A percentile compares a stretch with the other conserved stretches of the same genome.
phyloP scores from a whole-genome alignment of 2,329 filamentous ascomycete genomes.

The Rhinocladiella mackenziei region DNA sequence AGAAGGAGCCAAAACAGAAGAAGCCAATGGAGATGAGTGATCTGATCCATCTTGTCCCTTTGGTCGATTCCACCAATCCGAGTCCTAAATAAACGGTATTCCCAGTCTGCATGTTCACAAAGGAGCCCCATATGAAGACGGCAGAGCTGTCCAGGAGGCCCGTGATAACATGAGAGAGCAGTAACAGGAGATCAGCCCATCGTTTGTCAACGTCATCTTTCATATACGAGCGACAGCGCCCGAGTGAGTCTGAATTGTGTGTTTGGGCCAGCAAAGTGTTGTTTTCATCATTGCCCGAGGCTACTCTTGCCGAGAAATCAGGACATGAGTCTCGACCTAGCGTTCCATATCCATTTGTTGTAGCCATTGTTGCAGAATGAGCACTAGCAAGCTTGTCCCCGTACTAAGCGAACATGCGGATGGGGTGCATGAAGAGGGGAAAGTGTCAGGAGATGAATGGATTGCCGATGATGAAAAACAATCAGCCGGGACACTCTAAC shows the following conservation, averaged over 20 bases:
- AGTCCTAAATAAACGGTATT: constrained; percentile 78
- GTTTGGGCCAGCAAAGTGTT: constrained; percentile 10
- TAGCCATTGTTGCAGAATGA: constrained; percentile 7
- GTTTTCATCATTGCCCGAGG: constrained; percentile 13
- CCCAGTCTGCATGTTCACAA: constrained; percentile 82
- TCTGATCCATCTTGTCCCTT: constrained; percentile 63
- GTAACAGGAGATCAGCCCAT: constrained; percentile 63
- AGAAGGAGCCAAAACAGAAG: constrained; percentile 69
- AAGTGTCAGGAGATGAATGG: not conserved
- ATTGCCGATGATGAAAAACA: constrained; percentile 10
- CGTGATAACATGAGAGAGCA: constrained; percentile 72
- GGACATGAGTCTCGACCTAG: constrained; percentile 2
- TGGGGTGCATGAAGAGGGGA: not conserved
- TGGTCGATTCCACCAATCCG: constrained; percentile 58
- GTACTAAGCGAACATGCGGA: not conserved
- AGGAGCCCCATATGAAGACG: constrained; percentile 72
- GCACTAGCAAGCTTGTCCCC: too few species aligned
- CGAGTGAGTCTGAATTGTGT: not conserved
- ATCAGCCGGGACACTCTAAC: constrained; percentile 13
- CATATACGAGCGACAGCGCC: constrained; percentile 15
- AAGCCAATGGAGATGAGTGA: constrained; percentile 65
- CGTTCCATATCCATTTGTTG: constrained; percentile 18
- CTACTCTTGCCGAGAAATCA: constrained; percentile 1
- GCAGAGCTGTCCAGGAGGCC: constrained; percentile 73
- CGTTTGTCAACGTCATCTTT: constrained; percentile 18